Evolutionary conservation across 352 stramenopile species (phyloP).

Genomic region (Phytophthora pinifolia): DNA sequence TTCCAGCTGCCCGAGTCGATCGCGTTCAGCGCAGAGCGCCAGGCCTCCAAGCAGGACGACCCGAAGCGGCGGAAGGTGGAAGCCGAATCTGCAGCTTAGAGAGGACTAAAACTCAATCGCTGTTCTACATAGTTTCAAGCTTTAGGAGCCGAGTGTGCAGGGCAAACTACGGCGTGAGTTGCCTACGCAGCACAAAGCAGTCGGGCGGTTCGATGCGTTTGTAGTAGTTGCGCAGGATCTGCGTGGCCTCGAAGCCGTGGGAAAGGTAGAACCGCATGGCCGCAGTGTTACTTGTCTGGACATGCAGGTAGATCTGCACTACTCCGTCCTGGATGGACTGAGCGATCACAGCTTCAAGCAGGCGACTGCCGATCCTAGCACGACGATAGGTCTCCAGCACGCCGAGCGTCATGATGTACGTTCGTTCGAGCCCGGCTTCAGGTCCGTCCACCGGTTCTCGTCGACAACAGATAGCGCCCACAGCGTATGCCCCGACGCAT

Average conservation of each 20-base stretch:
- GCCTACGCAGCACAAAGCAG: slow-evolving; percentile 91
- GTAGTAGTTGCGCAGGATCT: slow-evolving; percentile 95
- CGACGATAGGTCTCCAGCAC: slow-evolving; percentile 89
- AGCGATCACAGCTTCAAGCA: slow-evolving; percentile 44
- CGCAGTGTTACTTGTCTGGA: slow-evolving; percentile 92
- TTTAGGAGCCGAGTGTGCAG: not conserved
- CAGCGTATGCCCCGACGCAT: slow-evolving; percentile 79
- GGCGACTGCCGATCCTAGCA: slow-evolving; percentile 54
- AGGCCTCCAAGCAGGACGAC: slow-evolving; percentile 36
- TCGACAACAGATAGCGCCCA: slow-evolving; percentile 91
- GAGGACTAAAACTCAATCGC: slow-evolving; percentile 8
- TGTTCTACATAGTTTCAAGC: slow-evolving; percentile 14
- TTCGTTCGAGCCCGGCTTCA: slow-evolving; percentile 27
- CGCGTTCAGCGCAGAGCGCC: slow-evolving; percentile 57
- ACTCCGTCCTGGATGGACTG: slow-evolving; percentile 40
- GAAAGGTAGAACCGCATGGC: slow-evolving; percentile 92
- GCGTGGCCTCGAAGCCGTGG: slow-evolving; percentile 86
- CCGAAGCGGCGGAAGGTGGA: slow-evolving; percentile 54
- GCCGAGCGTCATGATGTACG: slow-evolving; percentile 96
- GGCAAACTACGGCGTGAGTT: slow-evolving; percentile 23
- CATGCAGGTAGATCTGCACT: slow-evolving; percentile 85
- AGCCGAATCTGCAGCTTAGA: slow-evolving; percentile 8
- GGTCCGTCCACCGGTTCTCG: slow-evolving; percentile 52
- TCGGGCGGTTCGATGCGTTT: slow-evolving; percentile 92
- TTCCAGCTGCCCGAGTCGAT: slow-evolving; percentile 90